Evolutionary conservation across 1,284 basidiomycete species (phyloP), one percentile per base, ranked within the genome.

Genomic region (Sanguinoderma infundibulare): DNA sequence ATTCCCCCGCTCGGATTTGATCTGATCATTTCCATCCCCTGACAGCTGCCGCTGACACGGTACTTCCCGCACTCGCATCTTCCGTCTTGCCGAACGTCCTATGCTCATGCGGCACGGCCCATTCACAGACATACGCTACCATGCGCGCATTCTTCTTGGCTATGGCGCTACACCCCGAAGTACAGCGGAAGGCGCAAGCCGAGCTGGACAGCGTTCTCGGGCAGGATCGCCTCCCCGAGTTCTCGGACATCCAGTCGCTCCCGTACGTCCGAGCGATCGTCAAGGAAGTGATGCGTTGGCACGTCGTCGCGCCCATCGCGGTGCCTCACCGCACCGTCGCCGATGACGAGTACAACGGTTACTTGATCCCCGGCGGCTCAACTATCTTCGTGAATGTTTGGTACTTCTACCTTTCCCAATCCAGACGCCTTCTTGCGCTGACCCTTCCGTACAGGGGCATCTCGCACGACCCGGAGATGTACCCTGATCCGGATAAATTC

Each of bases 281-380:
- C 3, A 71, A 75, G 51, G 78, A 79, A 56, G 64, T 72, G 1
- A 15, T 78, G 22, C 65, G 76, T 12, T 78, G 76, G 76, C 60
- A 65, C 32, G 51, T 57, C 24, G 61, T 67, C 14, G 55, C 56
- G 2, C 68, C 66, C 1, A 53, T 68, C 24, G 71, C 64, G 2
- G 56, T 66, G 7, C 58, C 57, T 9, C 66, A 66, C 35, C 36
- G 60, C 12, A 57, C 59, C 2, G 26, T 62, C 5, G 62, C 52
- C 17, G 66, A 66, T 39, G 64, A 65, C 52, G 55, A 59, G 5
- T 64, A 59, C 47, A 51, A 59, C 2, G 64, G 63, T 4, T 58
- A 53, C 15, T 14, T 49, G 15, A 63, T 67, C 6, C 66, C 63
- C 15, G 60, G 34, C 2, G 63, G 61, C 1, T 52, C 61, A 0